Evolutionary conservation across 148 eudicot genomes (phyloP), one percentile per base, ranked within the genome.

Genomic region (Rhododendron kiyosumense): DNA sequence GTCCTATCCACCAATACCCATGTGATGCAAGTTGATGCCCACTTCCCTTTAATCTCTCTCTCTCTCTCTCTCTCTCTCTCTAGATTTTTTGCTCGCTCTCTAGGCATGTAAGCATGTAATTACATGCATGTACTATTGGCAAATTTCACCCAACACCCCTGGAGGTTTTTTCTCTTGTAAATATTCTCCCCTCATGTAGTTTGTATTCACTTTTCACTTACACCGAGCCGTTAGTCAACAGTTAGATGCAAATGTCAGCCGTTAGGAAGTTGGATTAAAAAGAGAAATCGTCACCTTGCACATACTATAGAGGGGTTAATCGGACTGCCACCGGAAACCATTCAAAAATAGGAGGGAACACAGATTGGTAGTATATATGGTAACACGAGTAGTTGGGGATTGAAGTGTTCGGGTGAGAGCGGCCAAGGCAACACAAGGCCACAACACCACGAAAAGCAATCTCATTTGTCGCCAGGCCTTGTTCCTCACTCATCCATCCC

Each of bases 1-100:
- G 84, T 30, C 86, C 89, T 51, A 26, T 14, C 79, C 86, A 84
- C 81, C 86, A 85, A 76, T 83, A 73, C 86, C 84, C 86, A 87
- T 84, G 88, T 78, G 88, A 87, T 34, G 24, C 78, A 69, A 67
- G 48, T 63, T 49, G 69, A 73, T 41, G 18, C 30, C 22, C 63
- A n/a, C 15, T 78, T 45, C 38, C 38, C 38, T 36, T 45, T 54
- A 22, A 20, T 8, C 46, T 13, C 74, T 52, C 41, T 45, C 20
- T 41, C 74, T 52, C 41, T 45, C 22, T 52, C 46, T 13, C 74
- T 52, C 41, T 45, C 20, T 41, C 74, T 52, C 41, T 45, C 22
- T 52, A 54, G 34, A 18, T 17, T 15, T 17, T 61, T 22, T 61
- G 8, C 24, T 57, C 24, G 7, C 22, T 57, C 24, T 57, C 0